Base-by-base conservation (phyloP, 768 basidiomycete genomes). In the Phaeotremella fagi region DNA sequence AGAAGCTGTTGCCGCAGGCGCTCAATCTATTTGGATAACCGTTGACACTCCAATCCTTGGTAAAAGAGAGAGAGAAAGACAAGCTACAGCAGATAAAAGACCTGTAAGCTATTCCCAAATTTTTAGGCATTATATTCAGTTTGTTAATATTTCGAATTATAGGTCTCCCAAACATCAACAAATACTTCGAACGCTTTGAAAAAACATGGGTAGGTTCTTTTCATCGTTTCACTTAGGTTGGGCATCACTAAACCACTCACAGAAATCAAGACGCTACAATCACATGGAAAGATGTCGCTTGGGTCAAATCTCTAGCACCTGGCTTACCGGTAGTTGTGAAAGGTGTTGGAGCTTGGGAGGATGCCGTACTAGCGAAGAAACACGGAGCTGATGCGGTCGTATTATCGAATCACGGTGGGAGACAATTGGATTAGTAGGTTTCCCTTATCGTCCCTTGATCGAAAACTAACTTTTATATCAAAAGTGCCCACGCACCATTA, bases 401-500 rank as follows among this genome's bases (percentile, higher is more conserved):
- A 18, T 56, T 79, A 3, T 76, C 75, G 1, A 78, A 78, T 28
- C 69, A 71, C 38, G 73, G 71, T 23, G 77, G 78, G 80, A 64
- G 90, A 24, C 88, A 91, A 72, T 75, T 91, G 48, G 88, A 90
- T 45, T 70, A 65, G 65, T 70, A 27, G 54, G 64, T 53, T 18
- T 18, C 20, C 38, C 38, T 41, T 20, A 12, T 9, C 18, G 22
- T 20, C 38, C 31, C 16, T 33, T 16, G 12, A 25, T 11, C 7
- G 12, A 27, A 28, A 45, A 41, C 38, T 41, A 41, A 41, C 38
- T 6, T 20, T 20, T 18, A 26, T 28, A n/a, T 14, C 33, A 7
- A 18, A 60, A 87, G 87, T 61, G 80, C 89, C 1, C 76, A 88
- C 50, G 85, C 89, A 5, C 82, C 87, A 0, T 69, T 92, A 26